phyloP scores from a whole-genome alignment of 2,329 filamentous ascomycete genomes.

The Claviceps capensis region DNA sequence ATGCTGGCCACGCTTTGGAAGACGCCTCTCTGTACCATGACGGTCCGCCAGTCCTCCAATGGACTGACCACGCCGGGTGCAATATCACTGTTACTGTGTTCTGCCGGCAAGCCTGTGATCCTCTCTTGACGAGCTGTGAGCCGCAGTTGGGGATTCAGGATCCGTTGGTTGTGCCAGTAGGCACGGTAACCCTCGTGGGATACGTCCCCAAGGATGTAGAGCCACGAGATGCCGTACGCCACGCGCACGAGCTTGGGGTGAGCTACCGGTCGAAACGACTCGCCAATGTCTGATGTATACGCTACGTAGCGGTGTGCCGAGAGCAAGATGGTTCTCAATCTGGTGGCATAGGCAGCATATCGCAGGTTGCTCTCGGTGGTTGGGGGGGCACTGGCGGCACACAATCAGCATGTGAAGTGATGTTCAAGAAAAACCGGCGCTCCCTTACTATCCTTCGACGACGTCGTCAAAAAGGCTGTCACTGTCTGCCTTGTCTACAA shows the following conservation, averaged over 20 bases:
- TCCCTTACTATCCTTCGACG: slow-evolving; percentile 62
- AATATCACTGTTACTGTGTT: slow-evolving; percentile 13
- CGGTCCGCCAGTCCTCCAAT: slow-evolving; percentile 77
- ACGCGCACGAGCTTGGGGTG: slow-evolving; percentile 69
- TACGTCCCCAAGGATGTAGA: slow-evolving; percentile 84
- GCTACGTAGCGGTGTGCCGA: slow-evolving; percentile 92
- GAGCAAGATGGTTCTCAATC: slow-evolving; percentile 73
- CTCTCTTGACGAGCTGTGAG: slow-evolving; percentile 36
- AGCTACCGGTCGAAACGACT: slow-evolving; percentile 86
- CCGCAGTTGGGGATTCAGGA: slow-evolving; percentile 53
- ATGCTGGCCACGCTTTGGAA: slow-evolving; percentile 89
- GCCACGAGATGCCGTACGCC: slow-evolving; percentile 86
- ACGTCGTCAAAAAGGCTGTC: slow-evolving; percentile 66
- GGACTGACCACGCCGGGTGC: slow-evolving; percentile 41
- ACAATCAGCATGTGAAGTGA: slow-evolving; percentile 1
- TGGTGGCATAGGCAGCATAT: slow-evolving; percentile 84
- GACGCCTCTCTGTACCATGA: slow-evolving; percentile 80
- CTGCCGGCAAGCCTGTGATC: slow-evolving; percentile 28
- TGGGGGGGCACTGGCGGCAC: slow-evolving; percentile 35
- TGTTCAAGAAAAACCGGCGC: slow-evolving; percentile 1
- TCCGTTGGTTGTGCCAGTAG: slow-evolving; percentile 72
- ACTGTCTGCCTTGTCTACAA: slow-evolving; percentile 42
- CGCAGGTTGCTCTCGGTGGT: slow-evolving; percentile 76
- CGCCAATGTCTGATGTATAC: slow-evolving; percentile 92
- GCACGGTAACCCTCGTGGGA: slow-evolving; percentile 90